Base-by-base conservation (phyloP, 768 basidiomycete species). In the Suillus variegatus region DNA sequence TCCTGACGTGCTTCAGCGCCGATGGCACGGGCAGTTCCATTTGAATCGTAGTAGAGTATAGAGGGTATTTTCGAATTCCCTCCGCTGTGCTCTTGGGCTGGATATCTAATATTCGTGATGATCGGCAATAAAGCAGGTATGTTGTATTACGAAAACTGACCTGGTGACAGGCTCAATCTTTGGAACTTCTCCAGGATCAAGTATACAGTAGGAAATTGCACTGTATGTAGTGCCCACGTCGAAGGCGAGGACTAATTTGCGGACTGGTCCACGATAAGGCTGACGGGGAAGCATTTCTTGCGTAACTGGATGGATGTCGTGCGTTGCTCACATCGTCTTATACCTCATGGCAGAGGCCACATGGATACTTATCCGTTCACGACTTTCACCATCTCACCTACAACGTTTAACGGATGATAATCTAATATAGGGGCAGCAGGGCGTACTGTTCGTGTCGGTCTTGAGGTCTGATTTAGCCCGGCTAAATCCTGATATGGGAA, bases 41-140 rank as follows among this genome's bases (percentile, higher is more conserved):
- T 67, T 41, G 74, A 67, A 63, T 82, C 80, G 64, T 85, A 85
- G 68, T 80, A 85, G 14, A 85, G 65, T 61, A 84, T 76, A 32
- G 82, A 81, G 6, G 84, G 84, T 62, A 85, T 82, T 69, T 84
- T 85, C 60, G 78, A 80, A 61, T 81, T 80, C 5, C 82, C 81
- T 62, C 79, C 78, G 25, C 77, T 77, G 60, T 78, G 75, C 56
- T 82, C 80, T 65, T 82, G 81, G 0, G 80, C 81, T 18, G 81
- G 81, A 64, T 78, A 80, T 51, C 79, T 77, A 32, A 25, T 41
- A 62, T 60, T 9, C 28, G 44, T 55, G 54, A 54, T 14, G 20
- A 32, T 70, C 58, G 69, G 62, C 55, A 62, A 43, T 2, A 1
- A 40, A 20, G 6, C 41, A 60, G 25, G 44, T 61, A 65, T 40